These are phyloP conservation scores for Raffaelea ambrosiae DNA, from an alignment of 2,329 filamentous ascomycete species.

Conservation along the genomic window DNA sequence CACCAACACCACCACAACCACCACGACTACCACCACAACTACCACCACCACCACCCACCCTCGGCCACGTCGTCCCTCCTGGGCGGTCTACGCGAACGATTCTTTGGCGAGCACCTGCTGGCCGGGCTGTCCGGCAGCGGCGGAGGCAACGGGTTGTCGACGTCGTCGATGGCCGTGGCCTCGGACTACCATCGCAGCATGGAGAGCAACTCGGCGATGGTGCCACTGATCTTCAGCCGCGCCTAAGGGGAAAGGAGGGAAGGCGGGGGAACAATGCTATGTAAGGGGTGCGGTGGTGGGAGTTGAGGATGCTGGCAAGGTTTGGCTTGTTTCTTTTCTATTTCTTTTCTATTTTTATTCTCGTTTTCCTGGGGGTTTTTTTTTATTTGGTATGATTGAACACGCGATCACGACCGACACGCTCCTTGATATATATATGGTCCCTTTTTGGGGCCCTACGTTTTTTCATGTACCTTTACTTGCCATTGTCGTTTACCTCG, in stretches of 20 bases:
- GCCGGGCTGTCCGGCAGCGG: not conserved
- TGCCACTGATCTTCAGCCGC: constrained; percentile 53
- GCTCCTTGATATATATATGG: too few species aligned
- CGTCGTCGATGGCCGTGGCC: not conserved
- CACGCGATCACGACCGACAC: too few species aligned
- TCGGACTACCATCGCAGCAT: constrained; percentile 29
- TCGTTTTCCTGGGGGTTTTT: too few species aligned
- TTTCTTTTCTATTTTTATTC: not conserved
- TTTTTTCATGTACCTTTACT: not conserved
- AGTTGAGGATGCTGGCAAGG: not conserved
- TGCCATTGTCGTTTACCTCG: not conserved
- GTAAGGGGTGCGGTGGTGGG: not conserved
- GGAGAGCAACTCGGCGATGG: constrained; percentile 44
- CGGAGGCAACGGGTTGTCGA: too few species aligned
- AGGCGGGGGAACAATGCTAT: not conserved
- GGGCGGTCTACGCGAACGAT: constrained; percentile 29
- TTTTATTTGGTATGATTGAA: too few species aligned
- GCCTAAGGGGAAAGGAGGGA: constrained; percentile 13
- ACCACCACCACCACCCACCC: not conserved
- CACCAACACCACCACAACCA: constrained; percentile 6
- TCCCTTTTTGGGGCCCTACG: too few species aligned
- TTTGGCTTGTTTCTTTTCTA: not conserved
- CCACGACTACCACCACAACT: not conserved
- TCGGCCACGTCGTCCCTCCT: constrained; percentile 9
- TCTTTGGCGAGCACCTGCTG: constrained; percentile 24